These are phyloP conservation scores for Exophiala aquamarina DNA, from an alignment of 2,329 filamentous ascomycete genomes.

Conservation along the genomic window DNA sequence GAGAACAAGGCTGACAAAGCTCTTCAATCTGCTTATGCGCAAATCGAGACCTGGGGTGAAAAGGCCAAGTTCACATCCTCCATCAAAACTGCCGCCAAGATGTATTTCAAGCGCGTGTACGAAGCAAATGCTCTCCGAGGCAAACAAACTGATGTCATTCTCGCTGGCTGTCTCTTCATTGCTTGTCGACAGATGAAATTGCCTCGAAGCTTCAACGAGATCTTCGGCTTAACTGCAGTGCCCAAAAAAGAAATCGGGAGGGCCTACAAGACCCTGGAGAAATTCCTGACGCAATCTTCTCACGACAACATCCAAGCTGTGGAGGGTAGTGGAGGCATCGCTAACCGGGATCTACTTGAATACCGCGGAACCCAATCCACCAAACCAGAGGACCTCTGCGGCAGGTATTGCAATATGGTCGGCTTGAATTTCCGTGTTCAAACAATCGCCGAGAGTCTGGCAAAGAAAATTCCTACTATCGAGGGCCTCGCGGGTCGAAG, in stretches of 20 bases:
- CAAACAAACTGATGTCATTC: constrained; percentile 89
- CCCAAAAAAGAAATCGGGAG: constrained; percentile 96
- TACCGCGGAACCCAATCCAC: constrained; percentile 77
- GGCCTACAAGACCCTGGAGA: constrained; percentile 90
- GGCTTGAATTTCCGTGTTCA: constrained; percentile 72
- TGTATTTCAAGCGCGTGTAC: constrained; percentile 91
- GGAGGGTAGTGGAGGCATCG: constrained; percentile 56
- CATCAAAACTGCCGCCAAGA: constrained; percentile 86
- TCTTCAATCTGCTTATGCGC: constrained; percentile 78
- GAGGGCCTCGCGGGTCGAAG: constrained; percentile 88
- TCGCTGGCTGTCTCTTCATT: constrained; percentile 96
- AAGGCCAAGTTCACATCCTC: constrained; percentile 76
- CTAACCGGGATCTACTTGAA: constrained; percentile 49
- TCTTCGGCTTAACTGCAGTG: constrained; percentile 89
- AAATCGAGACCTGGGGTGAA: constrained; percentile 86
- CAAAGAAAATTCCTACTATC: constrained; percentile 72
- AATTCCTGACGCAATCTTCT: constrained; percentile 68
- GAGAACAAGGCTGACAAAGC: constrained; percentile 81
- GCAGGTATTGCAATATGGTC: constrained; percentile 85
- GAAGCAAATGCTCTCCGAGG: constrained; percentile 93
- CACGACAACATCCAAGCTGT: constrained; percentile 54
- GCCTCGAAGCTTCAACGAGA: constrained; percentile 88
- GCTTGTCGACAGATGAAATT: constrained; percentile 87
- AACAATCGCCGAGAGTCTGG: constrained; percentile 76
- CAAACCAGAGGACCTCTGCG: constrained; percentile 79